Base-by-base conservation (phyloP, 2,329 filamentous ascomycete genomes). In the Mycosphaerelloides madeirae region DNA sequence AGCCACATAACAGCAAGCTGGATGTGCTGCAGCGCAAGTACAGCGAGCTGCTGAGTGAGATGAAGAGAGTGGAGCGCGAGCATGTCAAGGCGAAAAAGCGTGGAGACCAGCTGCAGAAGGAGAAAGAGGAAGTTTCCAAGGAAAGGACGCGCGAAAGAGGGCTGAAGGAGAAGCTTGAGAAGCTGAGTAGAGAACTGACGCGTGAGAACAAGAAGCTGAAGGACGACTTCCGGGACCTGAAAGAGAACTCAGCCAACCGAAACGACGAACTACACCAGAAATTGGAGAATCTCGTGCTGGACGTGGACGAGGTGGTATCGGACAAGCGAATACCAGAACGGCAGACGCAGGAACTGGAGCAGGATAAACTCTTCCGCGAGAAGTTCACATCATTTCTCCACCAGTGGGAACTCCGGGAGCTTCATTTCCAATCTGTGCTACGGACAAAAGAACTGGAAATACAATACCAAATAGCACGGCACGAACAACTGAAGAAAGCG, bases 121-220 rank as follows among this genome's bases (percentile, higher is more conserved):
- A 98, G 61, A 94, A 95, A 66, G 93, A 98, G 64, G 83, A 87
- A 55, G 85, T 85, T 45, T 82, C 89, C 58, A 85, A 84, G 36
- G 93, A 98, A 65, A 75, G 95, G 44, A 91, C 82, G 69, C 95
- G 95, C 70, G 91, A 90, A 16, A 83, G 86, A 15, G 85, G 84
- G 1, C 80, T 97, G 63, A 96, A 95, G 67, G 90, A 97, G 66
- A 97, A 97, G 69, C 74, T 98, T 35, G 93, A 98, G 69, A 98
- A 97, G 65, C 75, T 98, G 25, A 96, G 90, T 60, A 78, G 93
- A 44, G 93, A 98, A 67, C 77, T 98, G 43, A 93, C 94, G 49
- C 86, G 91, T 59, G 93, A 98, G 63, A 98, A 98, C 67, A 97
- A 97, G 69, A 94, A 95, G 70, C 81, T 98, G 54, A 97, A 97